Conservation (phyloP, 2,329 filamentous ascomycete species). For the Trichoderma asperellum region DNA sequence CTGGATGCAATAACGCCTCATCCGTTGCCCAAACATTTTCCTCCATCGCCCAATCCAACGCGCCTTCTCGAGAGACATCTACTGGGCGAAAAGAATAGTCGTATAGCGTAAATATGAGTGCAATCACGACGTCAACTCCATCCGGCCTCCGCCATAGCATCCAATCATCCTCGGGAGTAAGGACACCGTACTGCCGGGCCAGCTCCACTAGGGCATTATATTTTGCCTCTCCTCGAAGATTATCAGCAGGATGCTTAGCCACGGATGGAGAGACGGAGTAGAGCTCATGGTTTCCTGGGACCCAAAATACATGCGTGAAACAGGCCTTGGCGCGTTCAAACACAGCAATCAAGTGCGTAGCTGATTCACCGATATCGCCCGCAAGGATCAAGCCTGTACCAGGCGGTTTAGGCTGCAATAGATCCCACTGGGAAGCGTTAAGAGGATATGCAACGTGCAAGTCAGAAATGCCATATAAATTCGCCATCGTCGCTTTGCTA, state of each 20-base stretch:
- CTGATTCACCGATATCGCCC: slow-evolving; percentile 21
- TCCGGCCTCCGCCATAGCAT: slow-evolving; percentile 16
- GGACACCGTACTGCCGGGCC: slow-evolving; percentile 15
- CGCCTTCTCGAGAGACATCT: not conserved
- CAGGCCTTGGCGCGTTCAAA: slow-evolving; percentile 21
- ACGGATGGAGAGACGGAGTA: slow-evolving; percentile 6
- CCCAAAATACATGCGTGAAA: slow-evolving; percentile 23
- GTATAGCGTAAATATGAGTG: slow-evolving; percentile 16
- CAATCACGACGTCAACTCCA: slow-evolving; percentile 15
- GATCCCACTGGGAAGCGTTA: slow-evolving; percentile 16
- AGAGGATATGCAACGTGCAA: slow-evolving; percentile 18
- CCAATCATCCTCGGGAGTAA: slow-evolving; percentile 24
- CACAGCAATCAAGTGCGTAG: not conserved
- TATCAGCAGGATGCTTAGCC: slow-evolving; percentile 11
- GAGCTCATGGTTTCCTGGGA: slow-evolving; percentile 22
- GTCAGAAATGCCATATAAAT: slow-evolving; percentile 21
- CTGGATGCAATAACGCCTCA: slow-evolving; percentile 20
- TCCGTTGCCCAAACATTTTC: slow-evolving; percentile 17
- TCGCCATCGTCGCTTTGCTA: not conserved
- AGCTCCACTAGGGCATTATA: slow-evolving; percentile 16
- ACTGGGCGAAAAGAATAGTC: slow-evolving; percentile 22
- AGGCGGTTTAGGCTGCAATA: slow-evolving; percentile 10
- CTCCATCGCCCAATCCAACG: slow-evolving; percentile 20
- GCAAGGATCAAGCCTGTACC: slow-evolving; percentile 17
- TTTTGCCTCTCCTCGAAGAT: slow-evolving; percentile 7